Evolutionary conservation across 192 early-diverging fungal species (phyloP), one percentile per base, ranked within the genome.

Genomic region (Rhizoclosmatium sp.): DNA sequence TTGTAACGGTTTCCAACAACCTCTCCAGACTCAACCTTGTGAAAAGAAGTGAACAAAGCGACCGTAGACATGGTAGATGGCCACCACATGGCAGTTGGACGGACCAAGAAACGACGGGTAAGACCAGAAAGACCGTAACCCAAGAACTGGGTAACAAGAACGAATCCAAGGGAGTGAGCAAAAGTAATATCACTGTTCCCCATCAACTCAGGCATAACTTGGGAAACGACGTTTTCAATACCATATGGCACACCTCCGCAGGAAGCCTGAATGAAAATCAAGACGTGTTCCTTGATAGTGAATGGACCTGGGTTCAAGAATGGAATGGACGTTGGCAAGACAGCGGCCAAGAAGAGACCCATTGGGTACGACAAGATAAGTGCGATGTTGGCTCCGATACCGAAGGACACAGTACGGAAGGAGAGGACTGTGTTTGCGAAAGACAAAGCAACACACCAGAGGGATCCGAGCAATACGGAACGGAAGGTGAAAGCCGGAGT

Each of bases 201-300:
- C 78, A 79, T 79, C 10, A 74, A 21, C 16, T 69, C 7, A 2
- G 66, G 62, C 58, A 68, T 48, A 3, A 45, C 48, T 47, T 82
- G 79, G 4, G 62, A 74, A 7, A 84, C 76, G 46, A 83, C 76
- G 73, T 83, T 83, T 51, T 84, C 78, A 47, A 80, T 61, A 65
- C 81, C 93, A 73, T 93, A 93, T 47, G 82, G 82, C 54, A 47
- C n/a, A 16, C 56, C 49, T 19, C 58, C 40, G 1, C 67, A 49
- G 49, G 69, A 56, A 39, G 65, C 60, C 2, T 59, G 49, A 39
- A 82, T 79, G 21, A 82, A 88, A 10, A 95, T 93, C 19, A 97
- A 85, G 2, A 93, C 94, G 78, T 97, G 95, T 75, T 96, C 95
- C 79, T 97, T 97, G 75, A 95, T 89, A 80, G 85, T 92, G 85